Conservation (phyloP, 176 grass and related monocot genomes). For the Rhipidocladum racemiflorum region DNA sequence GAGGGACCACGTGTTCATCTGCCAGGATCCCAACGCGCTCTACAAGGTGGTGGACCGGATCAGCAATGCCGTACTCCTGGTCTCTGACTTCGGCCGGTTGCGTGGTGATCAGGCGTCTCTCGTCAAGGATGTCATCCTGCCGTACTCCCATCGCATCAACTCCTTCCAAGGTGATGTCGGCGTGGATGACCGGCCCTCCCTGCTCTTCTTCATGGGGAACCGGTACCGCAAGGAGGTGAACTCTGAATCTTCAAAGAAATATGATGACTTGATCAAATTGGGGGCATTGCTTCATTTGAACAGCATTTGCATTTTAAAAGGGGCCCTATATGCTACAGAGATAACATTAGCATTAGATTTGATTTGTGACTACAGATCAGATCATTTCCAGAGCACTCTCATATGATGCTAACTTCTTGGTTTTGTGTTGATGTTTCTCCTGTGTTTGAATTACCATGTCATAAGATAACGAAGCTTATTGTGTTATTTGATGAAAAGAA, state of each 20-base stretch:
- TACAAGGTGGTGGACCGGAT: conserved; percentile 68
- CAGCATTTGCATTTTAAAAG: not conserved
- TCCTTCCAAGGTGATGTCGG: conserved; percentile 58
- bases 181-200: conserved; percentile 46
- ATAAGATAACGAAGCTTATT: not conserved
- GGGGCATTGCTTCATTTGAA: not conserved
- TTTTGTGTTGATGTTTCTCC: not conserved
- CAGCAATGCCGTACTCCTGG: conserved; percentile 71
- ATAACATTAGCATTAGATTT: not conserved
- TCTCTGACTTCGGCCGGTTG: conserved; percentile 87
- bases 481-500: not conserved
- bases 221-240: conserved; percentile 91
- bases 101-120: conserved; percentile 71
- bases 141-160: conserved; percentile 89
- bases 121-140: conserved; percentile 89
- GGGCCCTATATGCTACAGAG: not conserved
- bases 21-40: conserved; percentile 90
- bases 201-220: conserved; percentile 99
- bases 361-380: not conserved
- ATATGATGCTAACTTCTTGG: not conserved
- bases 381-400: not conserved
- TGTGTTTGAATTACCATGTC: not conserved
- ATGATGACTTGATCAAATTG: not conserved
- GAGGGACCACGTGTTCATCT: conserved; percentile 87
- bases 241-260: not conserved